These are phyloP conservation scores for Aspergillus eucalypticola DNA, from an alignment of 2,329 filamentous ascomycete species.

Conservation along the genomic window DNA sequence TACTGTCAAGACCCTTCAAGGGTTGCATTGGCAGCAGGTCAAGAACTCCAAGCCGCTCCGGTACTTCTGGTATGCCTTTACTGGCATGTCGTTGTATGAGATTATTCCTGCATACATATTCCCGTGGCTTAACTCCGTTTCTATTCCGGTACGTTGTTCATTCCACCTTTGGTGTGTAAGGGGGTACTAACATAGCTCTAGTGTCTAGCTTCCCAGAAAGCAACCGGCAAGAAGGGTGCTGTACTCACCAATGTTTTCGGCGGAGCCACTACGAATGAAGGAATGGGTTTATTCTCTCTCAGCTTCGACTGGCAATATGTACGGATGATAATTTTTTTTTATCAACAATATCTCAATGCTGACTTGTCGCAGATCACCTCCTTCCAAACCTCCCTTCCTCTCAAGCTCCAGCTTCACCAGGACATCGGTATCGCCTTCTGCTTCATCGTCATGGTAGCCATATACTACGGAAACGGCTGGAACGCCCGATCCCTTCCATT, in stretches of 20 bases:
- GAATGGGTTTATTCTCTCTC: conserved; percentile 27
- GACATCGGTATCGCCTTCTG: conserved; percentile 52
- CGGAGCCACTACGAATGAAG: conserved; percentile 28
- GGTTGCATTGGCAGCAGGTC: conserved; percentile 33
- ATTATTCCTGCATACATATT: conserved; percentile 29
- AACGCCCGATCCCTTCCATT: conserved; percentile 25
- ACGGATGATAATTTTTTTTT: conserved; percentile 17
- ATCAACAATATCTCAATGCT: conserved; percentile 17
- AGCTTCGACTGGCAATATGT: conserved; percentile 30
- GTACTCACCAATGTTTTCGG: conserved; percentile 25
- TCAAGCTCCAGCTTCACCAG: conserved; percentile 52
- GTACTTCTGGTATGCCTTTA: conserved; percentile 37
- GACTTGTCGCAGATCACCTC: conserved; percentile 52
- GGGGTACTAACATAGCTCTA: background rate
- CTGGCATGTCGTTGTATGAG: conserved; percentile 22
- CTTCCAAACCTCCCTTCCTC: conserved; percentile 54
- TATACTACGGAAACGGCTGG: conserved; percentile 31
- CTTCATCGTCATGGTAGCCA: conserved; percentile 34
- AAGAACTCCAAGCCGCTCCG: conserved; percentile 29
- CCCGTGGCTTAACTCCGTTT: conserved; percentile 26
- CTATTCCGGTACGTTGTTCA: conserved; percentile 13
- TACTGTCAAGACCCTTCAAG: conserved; percentile 37
- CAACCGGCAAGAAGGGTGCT: conserved; percentile 6
- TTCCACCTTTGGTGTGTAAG: too few relatives aligned
- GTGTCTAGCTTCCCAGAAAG: conserved; percentile 18